phyloP scores from a whole-genome alignment of 208 protist species.

The Sergeia podlipaevii region DNA sequence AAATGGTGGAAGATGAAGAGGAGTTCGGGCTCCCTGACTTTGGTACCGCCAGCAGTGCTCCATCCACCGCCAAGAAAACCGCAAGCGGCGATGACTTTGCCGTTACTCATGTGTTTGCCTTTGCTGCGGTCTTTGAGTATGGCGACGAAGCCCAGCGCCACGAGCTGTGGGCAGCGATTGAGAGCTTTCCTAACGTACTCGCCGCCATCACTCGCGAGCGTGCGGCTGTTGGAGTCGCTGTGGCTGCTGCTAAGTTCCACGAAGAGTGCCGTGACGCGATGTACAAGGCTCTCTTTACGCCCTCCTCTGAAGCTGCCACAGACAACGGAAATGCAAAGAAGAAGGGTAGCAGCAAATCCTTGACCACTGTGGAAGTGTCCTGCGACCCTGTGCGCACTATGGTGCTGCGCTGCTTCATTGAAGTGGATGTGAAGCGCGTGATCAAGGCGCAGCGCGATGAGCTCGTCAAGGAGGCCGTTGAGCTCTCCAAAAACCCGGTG shows the following conservation, averaged over 20 bases:
- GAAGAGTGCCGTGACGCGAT: slow-evolving; percentile 19
- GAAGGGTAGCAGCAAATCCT: slow-evolving; percentile 4
- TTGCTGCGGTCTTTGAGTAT: slow-evolving; percentile 57
- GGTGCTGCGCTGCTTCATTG: slow-evolving; percentile 68
- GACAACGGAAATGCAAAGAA: not conserved
- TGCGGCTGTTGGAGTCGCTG: slow-evolving; percentile 18
- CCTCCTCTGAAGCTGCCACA: not conserved
- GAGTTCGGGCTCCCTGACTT: slow-evolving; percentile 75
- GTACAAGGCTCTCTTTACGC: slow-evolving; percentile 5
- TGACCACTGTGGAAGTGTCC: slow-evolving; percentile 38
- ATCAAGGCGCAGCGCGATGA: slow-evolving; percentile 13
- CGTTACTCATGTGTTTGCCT: slow-evolving; percentile 48
- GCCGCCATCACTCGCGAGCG: slow-evolving; percentile 33
- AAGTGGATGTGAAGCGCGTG: slow-evolving; percentile 32
- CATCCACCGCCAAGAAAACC: not conserved
- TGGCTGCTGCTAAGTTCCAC: slow-evolving; percentile 30
- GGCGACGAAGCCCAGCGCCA: slow-evolving; percentile 66
- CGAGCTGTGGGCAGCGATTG: slow-evolving; percentile 48
- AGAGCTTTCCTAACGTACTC: slow-evolving; percentile 18
- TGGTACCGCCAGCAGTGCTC: slow-evolving; percentile 13
- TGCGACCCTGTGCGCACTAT: slow-evolving; percentile 62
- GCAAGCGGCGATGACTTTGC: not conserved
- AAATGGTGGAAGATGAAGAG: slow-evolving; percentile 19
- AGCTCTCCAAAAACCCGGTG: slow-evolving; percentile 56
- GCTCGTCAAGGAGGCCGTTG: slow-evolving; percentile 25